Base-by-base conservation (phyloP, 768 basidiomycete species). In the Lentinula detonsa region DNA sequence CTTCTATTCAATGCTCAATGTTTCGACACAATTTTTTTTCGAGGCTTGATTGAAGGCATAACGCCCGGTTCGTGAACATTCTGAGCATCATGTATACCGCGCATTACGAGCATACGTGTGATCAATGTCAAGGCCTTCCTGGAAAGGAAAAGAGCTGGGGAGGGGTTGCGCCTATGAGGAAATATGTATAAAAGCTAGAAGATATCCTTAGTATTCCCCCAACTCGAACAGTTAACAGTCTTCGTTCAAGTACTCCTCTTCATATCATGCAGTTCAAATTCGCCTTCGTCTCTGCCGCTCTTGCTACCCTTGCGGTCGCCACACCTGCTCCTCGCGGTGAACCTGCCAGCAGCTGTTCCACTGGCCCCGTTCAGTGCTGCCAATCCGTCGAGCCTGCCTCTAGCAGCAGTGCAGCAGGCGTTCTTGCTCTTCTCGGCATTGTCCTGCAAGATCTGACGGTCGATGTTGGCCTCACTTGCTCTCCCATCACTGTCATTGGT, bases 391-490 rank as follows among this genome's bases (percentile, higher is more conserved):
- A 69, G 57, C 21, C 21, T 3, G 69, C 63, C 28, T 45, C 61
- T n/a, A 31, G 23, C 23, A 39, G 61, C 28, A 46, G 58, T n/a
- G 61, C 58, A 10, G 42, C 62, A n/a, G 39, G n/a, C 8, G 11
- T 67, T 10, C 52, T 69, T n/a, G 61, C 35, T 15, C 56, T 59
- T n/a, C 7, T 61, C 59, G 68, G 67, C 60, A 64, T 68, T 57
- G 89, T 88, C 69, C 74, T 91, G 4, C 80, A 90, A 5, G 88
- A 42, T 16, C 7, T 35, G 7, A 34, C 15, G 31, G 46, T 50
- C 34, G 2, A 21, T 23, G 49, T 64, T 16, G 57, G 28, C 15
- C 28, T 51, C 15, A 37, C 40, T 3, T 65, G 65, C 57, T 28
- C 48, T 16, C 52, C 56, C 23, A n/a, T 45, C 28, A 42, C 28